Evolutionary conservation across 352 stramenopile species (phyloP).

Genomic region (Pythium inflatum): DNA sequence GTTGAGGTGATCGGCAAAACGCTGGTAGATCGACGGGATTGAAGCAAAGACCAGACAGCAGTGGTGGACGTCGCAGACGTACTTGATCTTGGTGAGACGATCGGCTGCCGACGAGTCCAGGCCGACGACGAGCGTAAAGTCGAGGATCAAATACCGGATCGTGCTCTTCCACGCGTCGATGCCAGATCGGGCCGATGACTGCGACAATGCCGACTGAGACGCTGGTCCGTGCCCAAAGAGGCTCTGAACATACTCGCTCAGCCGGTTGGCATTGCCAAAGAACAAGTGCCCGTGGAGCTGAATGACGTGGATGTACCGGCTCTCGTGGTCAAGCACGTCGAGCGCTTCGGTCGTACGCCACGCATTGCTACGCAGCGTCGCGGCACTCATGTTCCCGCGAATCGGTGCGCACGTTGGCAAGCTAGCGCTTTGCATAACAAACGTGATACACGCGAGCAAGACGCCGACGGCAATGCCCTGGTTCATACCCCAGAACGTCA

Average conservation of each 20-base stretch:
- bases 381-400: constrained; percentile 89
- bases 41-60: constrained; percentile 77
- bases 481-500: constrained; percentile 95
- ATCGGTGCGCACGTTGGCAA: constrained; percentile 87
- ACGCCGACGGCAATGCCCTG: constrained; percentile 86
- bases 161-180: background rate
- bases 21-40: constrained; percentile 59
- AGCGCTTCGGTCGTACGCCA: constrained; percentile 81
- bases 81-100: constrained; percentile 81
- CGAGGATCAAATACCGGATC: constrained; percentile 81
- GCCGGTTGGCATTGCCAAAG: constrained; percentile 91
- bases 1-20: constrained; percentile 63
- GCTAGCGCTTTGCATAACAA: constrained; percentile 88
- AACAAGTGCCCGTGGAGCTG: constrained; percentile 85
- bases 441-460: constrained; percentile 88
- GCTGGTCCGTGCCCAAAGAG: constrained; percentile 49
- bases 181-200: background rate
- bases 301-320: constrained; percentile 79
- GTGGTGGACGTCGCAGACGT: constrained; percentile 63
- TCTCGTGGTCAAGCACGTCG: constrained; percentile 73
- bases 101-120: constrained; percentile 89
- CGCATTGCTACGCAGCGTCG: constrained; percentile 85
- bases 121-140: constrained; percentile 92
- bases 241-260: constrained; percentile 87
- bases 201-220: background rate